Conservation (phyloP, 2,329 filamentous ascomycete genomes). For the Arthrobotrys conoides region DNA sequence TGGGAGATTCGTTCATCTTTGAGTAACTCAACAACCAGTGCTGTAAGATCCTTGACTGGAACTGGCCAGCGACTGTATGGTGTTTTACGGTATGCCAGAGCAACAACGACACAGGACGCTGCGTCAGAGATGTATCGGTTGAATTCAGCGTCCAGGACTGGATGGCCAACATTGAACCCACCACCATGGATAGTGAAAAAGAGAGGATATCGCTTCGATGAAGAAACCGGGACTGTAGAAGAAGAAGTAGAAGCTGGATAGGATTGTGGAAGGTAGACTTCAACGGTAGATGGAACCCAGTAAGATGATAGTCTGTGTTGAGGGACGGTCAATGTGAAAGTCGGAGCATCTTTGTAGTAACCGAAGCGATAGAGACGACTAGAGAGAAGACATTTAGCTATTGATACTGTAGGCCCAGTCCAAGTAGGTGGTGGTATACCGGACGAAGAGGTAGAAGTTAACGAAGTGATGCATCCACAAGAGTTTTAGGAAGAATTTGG, state of each 20-base stretch:
- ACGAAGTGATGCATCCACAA: slow-evolving; percentile 59
- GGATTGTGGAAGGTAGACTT: slow-evolving; percentile 50
- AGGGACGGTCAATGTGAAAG: slow-evolving; percentile 38
- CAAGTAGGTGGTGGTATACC: slow-evolving; percentile 8
- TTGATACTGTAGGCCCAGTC: neutral
- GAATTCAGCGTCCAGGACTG: slow-evolving; percentile 70
- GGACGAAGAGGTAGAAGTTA: slow-evolving; percentile 46
- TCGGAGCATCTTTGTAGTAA: slow-evolving; percentile 49
- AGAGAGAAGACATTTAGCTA: neutral
- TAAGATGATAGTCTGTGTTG: slow-evolving; percentile 41
- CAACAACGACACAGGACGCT: slow-evolving; percentile 69
- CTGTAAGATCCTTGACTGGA: slow-evolving; percentile 69
- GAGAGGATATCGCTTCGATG: slow-evolving; percentile 65
- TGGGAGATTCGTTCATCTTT: slow-evolving; percentile 65
- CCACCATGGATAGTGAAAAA: slow-evolving; percentile 72
- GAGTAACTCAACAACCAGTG: slow-evolving; percentile 68
- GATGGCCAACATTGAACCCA: slow-evolving; percentile 69
- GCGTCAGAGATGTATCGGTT: slow-evolving; percentile 68
- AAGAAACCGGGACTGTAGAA: neutral
- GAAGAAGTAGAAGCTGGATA: slow-evolving; percentile 22
- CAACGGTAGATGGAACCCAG: slow-evolving; percentile 43
- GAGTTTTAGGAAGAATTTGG: slow-evolving; percentile 35
- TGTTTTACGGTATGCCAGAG: slow-evolving; percentile 71
- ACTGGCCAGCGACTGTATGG: slow-evolving; percentile 69
- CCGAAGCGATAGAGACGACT: slow-evolving; percentile 47